Evolutionary conservation across 176 grass and related monocot genomes (phyloP), one percentile per base, ranked within the genome.

Genomic region (sorghum (Sorghum bicolor)): DNA sequence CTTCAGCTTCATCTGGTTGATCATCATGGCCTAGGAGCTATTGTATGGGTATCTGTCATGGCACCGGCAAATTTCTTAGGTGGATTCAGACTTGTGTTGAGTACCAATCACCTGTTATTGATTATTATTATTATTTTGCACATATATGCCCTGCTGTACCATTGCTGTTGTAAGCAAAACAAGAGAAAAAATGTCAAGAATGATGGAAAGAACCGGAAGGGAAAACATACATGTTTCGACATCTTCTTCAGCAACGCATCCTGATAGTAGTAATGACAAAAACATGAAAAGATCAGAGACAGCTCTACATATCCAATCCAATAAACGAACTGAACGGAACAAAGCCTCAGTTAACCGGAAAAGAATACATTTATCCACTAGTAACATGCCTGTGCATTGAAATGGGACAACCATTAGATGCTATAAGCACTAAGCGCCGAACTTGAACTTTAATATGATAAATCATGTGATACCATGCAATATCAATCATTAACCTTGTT

Each of bases 1-100:
- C 31, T 70, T 86, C 26, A 67, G 66, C n/a, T 73, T 78, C 83
- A 67, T 86, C 43, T 86, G 64, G 38, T 64, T 44, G 45, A 20
- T 3, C 22, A 26, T 81, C 26, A 29, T 79, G 74, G 58, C 67
- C 28, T 0, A 74, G 33, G 60, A 45, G n/a, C n/a, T n/a, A n/a
- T n/a, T n/a, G n/a, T n/a, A n/a, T n/a, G n/a, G n/a, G 26, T n/a
- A 40, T 16, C 44, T 55, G 44, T 20, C 57, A 63, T 72, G 37
- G 8, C 31, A 19, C 16, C 12, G 10, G n/a, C 66, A 14, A 55
- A 55, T 60, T 76, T 86, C 31, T 32, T 86, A 41, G 32, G 17
- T 74, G 33, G 58, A 80, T 74, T 41, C 5, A 22, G 44, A 75
- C 8, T 14, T 29, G 1, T 76, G 39, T 11, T 82, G 64, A 53